phyloP scores from a whole-genome alignment of 352 stramenopile genomes.

The Pythium plurisporium region DNA sequence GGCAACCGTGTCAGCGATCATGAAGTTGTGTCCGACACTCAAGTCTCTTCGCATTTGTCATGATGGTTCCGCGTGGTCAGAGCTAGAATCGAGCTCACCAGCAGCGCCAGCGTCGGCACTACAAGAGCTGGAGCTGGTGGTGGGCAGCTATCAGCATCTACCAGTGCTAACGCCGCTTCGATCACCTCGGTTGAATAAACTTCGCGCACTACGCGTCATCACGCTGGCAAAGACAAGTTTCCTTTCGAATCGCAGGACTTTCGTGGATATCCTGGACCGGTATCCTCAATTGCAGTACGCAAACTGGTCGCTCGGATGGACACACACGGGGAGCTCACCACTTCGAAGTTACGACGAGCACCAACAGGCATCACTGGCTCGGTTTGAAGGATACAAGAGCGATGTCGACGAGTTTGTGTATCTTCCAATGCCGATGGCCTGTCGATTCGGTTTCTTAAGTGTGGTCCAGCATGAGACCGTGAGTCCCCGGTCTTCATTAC shows the following conservation, averaged over 20 bases:
- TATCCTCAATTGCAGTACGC: not conserved
- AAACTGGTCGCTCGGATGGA: conserved; percentile 1
- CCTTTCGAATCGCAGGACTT: not conserved
- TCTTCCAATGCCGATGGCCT: not conserved
- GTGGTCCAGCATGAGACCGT: not conserved
- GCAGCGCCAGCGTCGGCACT: not conserved
- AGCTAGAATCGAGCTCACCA: not conserved
- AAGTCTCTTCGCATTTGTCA: not conserved
- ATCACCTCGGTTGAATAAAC: not conserved
- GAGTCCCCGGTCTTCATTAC: not conserved
- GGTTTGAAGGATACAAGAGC: not conserved
- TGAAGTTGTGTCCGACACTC: not conserved
- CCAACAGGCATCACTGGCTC: not conserved
- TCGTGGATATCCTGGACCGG: not conserved
- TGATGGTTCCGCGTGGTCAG: not conserved
- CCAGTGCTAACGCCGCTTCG: not conserved
- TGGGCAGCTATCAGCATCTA: not conserved
- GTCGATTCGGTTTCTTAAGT: conserved; percentile 1
- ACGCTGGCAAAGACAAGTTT: not conserved
- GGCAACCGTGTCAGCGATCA: not conserved
- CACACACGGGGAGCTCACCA: not conserved
- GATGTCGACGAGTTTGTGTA: not conserved
- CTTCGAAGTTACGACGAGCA: conserved; percentile 1
- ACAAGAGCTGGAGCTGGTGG: not conserved
- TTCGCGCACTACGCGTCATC: not conserved